These are phyloP conservation scores for Bipolaris cookei DNA, from an alignment of 2,329 filamentous ascomycete species.

Conservation along the genomic window DNA sequence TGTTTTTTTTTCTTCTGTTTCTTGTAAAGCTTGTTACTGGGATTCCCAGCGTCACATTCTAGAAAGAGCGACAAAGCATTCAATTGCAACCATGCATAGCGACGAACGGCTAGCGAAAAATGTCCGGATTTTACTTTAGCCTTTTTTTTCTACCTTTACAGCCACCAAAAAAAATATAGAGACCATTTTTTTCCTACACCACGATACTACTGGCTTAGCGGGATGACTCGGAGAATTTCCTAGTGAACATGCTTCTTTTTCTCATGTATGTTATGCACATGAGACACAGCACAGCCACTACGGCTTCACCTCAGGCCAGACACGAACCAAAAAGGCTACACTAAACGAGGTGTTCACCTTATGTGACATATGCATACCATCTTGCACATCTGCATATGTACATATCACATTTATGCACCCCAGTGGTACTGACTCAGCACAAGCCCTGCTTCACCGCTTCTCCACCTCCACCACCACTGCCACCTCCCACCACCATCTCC, in stretches of 20 bases:
- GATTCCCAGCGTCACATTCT: neutral
- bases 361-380: neutral
- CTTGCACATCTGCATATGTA: neutral
- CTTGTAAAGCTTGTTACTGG: neutral
- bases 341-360: neutral
- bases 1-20: neutral
- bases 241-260: no score
- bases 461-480: neutral
- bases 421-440: neutral
- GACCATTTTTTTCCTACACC: no score
- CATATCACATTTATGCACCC: neutral
- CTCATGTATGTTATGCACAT: no score
- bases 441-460: neutral
- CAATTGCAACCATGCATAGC: slow-evolving; percentile 5
- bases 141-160: neutral
- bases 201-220: no score
- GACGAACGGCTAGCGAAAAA: neutral
- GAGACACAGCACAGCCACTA: no score
- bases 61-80: slow-evolving; percentile 6
- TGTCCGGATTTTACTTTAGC: neutral
- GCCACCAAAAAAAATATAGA: no score
- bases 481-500: neutral
- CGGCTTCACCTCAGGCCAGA: no score
- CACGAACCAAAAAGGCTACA: no score
- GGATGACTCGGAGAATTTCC: no score